Evolutionary conservation across 1,139 yeast genomes (phyloP).

Genomic region (Saccharomyces hybrid): DNA sequence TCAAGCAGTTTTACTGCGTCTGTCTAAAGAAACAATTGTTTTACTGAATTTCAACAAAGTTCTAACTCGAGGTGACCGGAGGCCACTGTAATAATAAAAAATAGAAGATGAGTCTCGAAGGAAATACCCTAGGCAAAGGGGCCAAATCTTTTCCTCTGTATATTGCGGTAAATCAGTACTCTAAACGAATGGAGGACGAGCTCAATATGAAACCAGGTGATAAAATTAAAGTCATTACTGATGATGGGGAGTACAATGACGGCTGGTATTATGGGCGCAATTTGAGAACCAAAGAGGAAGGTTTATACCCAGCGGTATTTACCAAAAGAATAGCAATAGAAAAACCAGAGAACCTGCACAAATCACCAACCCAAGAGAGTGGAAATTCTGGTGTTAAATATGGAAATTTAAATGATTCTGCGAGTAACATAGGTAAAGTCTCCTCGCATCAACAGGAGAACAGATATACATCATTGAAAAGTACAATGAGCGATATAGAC

Average conservation of each 20-base stretch:
- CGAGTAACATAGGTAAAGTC: neutral
- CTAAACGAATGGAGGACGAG: constrained; percentile 85
- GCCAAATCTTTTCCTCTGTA: constrained; percentile 17
- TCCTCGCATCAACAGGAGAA: constrained; percentile 4
- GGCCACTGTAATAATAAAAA: neutral
- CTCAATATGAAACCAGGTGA: constrained; percentile 75
- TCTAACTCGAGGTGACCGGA: neutral
- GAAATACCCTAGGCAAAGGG: neutral
- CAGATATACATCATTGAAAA: constrained; percentile 35
- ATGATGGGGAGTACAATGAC: constrained; percentile 87
- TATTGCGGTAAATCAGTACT: constrained; percentile 73
- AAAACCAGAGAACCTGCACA: constrained; percentile 6
- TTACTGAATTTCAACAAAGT: neutral
- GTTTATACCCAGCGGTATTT: constrained; percentile 83
- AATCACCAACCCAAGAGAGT: neutral
- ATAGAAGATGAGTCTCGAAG: neutral
- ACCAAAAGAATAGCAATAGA: constrained; percentile 42
- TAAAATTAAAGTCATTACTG: constrained; percentile 78
- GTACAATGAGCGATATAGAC: constrained; percentile 75
- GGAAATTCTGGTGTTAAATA: neutral
- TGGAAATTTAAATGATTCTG: constrained; percentile 5
- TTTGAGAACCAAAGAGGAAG: constrained; percentile 59
- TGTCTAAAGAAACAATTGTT: neutral
- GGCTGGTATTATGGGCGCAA: constrained; percentile 98
- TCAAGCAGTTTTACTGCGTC: neutral